Percentiles rank a stretch among this genome's conserved stretches.
Conservation (phyloP, 768 basidiomycete genomes). For the Mycena indigotica region DNA sequence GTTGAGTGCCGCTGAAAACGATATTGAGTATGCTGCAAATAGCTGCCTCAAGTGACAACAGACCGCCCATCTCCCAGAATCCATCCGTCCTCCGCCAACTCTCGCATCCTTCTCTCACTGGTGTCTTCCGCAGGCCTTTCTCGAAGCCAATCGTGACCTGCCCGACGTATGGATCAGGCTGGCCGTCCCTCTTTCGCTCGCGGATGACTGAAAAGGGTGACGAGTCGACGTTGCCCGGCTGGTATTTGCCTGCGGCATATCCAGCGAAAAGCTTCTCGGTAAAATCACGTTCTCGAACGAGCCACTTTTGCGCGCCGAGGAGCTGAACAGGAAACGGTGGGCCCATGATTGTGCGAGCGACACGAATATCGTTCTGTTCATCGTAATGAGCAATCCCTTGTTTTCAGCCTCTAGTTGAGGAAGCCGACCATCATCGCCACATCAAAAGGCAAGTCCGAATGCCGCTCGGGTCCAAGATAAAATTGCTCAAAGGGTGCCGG, state of each 20-base stretch:
- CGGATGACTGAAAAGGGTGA: slow-evolving; percentile 15
- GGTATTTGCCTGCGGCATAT: slow-evolving; percentile 9
- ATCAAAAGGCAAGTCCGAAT: slow-evolving; percentile 14
- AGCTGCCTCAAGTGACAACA: too few relatives aligned
- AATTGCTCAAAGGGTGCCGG: slow-evolving; percentile 18
- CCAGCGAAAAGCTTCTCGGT: slow-evolving; percentile 6
- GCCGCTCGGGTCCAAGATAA: slow-evolving; percentile 10
- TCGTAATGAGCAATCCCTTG: too few relatives aligned
- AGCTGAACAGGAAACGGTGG: slow-evolving; percentile 17
- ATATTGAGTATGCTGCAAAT: too few relatives aligned
- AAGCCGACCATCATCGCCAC: slow-evolving; percentile 18
- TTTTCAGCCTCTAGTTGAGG: background rate
- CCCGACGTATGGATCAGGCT: slow-evolving; percentile 14
- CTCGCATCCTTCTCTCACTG: slow-evolving; percentile 17
- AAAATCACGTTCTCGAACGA: slow-evolving; percentile 10
- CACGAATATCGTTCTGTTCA: slow-evolving; percentile 21
- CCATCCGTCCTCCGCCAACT: slow-evolving; percentile 12
- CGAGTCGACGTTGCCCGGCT: slow-evolving; percentile 4
- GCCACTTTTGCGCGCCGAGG: background rate
- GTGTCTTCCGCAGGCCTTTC: slow-evolving; percentile 9
- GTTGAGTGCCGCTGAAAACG: slow-evolving; percentile 13
- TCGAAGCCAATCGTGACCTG: slow-evolving; percentile 8
- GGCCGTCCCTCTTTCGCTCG: slow-evolving; percentile 6
- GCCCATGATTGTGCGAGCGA: slow-evolving; percentile 15
- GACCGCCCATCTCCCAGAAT: slow-evolving; percentile 18